Evolutionary conservation across 73 alveolate species (phyloP).

Genomic region (Stentor coeruleus): DNA sequence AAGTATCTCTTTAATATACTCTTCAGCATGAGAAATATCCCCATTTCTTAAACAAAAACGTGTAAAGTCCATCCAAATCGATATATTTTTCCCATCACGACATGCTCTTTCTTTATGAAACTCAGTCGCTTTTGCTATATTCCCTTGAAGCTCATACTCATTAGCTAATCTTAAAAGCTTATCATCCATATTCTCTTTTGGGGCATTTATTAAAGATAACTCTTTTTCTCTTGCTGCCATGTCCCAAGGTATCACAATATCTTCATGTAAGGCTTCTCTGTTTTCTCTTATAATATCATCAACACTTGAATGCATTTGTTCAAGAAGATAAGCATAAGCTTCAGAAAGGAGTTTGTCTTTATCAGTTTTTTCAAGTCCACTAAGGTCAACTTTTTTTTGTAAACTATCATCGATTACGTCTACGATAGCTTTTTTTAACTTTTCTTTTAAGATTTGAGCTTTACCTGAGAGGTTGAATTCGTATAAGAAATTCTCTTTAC

Average conservation of each 20-base stretch:
- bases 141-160: constrained; percentile 86
- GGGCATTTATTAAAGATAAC: constrained; percentile 49
- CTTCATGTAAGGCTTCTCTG: constrained; percentile 88
- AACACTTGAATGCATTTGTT: constrained; percentile 75
- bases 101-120: constrained; percentile 59
- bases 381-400: constrained; percentile 78
- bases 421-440: constrained; percentile 92
- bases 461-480: constrained; percentile 93
- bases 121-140: constrained; percentile 69
- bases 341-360: constrained; percentile 91
- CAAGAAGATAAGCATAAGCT: constrained; percentile 87
- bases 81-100: constrained; percentile 70
- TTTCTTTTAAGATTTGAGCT: constrained; percentile 91
- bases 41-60: constrained; percentile 64
- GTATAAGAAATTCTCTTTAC: constrained; percentile 88
- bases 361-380: constrained; percentile 82
- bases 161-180: constrained; percentile 77
- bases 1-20: constrained; percentile 58
- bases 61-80: constrained; percentile 54
- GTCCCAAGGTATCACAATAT: constrained; percentile 68
- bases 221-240: constrained; percentile 78
- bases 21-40: constrained; percentile 66
- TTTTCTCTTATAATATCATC: constrained; percentile 64
- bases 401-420: constrained; percentile 89
- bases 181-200: constrained; percentile 78